These are phyloP conservation scores for Diplodia intermedia DNA, from an alignment of 2,329 filamentous ascomycete species.

Conservation along the genomic window DNA sequence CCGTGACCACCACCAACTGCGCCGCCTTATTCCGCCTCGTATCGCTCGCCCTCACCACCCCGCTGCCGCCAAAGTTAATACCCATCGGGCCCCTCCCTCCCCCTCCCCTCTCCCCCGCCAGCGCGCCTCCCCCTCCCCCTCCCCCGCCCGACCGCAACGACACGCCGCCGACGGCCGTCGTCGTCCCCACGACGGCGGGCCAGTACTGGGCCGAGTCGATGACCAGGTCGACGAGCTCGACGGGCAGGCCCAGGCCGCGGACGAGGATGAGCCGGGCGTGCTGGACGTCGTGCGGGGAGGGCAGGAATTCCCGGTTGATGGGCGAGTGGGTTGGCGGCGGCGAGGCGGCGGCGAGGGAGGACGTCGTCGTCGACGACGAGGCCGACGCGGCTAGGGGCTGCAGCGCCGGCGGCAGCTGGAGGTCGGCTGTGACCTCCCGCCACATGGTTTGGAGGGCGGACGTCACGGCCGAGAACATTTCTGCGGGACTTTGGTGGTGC, in stretches of 20 bases:
- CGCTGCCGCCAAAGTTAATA: not conserved
- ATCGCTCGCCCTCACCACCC: constrained; percentile 7
- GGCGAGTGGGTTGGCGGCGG: not conserved
- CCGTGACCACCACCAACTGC: constrained; percentile 21
- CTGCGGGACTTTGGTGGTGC: no score
- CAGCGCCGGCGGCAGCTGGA: not conserved
- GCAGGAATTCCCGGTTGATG: not conserved
- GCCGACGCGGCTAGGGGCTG: not conserved
- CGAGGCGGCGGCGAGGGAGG: no score
- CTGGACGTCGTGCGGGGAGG: constrained; percentile 3
- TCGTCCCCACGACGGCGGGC: constrained; percentile 14
- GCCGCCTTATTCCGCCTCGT: constrained; percentile 15
- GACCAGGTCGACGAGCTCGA: constrained; percentile 25
- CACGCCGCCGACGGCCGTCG: not conserved
- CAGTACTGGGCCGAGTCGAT: constrained; percentile 30
- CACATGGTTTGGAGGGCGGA: constrained; percentile 7
- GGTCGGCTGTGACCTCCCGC: not conserved
- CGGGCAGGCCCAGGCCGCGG: constrained; percentile 17
- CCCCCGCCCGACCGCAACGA: not conserved
- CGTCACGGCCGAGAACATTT: constrained; percentile 12
- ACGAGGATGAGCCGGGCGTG: constrained; percentile 11
- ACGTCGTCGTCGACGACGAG: not conserved
- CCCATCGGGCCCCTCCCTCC: not conserved
- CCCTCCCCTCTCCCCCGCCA: not conserved
- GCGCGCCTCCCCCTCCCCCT: not conserved